Evolutionary conservation across 768 basidiomycete genomes (phyloP), one percentile per base, ranked within the genome.

Genomic region (Panaeolus cyanescens): DNA sequence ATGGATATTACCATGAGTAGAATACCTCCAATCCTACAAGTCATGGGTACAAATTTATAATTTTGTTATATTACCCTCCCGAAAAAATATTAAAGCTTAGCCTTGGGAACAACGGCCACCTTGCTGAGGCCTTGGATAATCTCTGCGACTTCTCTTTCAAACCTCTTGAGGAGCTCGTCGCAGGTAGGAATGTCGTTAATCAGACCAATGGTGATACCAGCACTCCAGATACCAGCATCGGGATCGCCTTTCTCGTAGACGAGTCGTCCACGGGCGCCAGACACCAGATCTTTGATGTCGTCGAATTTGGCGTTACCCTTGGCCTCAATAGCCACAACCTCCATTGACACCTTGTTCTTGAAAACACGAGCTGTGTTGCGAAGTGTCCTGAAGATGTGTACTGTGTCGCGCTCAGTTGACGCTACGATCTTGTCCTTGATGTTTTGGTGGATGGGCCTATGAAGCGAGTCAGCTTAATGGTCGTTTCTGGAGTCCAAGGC

Each of bases 401-500:
- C 71, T 0, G 94, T 94, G 71, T 95, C 92, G 58, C 83, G 82
- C 72, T 97, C 96, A 0, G 83, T 87, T 12, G 93, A 89, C 13
- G 84, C 80, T 33, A 97, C 89, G 53, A 97, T 96, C 73, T 85
- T 91, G 57, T 95, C 82, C 72, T 98, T 97, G 82, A 98, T 92
- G 63, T 87, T 90, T 62, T 90, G 83, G 72, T 96, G 95, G 58
- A 95, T 93, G 13, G 92, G 88, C 58, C 91, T 91, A 58, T 12
- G 34, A 30, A 54, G 22, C 60, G 20, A 7, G 50, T 58, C n/a
- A 39, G 56, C 12, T n/a, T 55, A 3, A 19, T 55, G n/a, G 17
- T 9, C 28, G 25, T n/a, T 4, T 20, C 19, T 32, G 31, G 22
- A 7, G 57, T 31, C n/a, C n/a, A 9, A 22, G 13, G 36, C 10